phyloP scores from a whole-genome alignment of 2,329 filamentous ascomycete genomes.

The Calonectria multiphialidica region DNA sequence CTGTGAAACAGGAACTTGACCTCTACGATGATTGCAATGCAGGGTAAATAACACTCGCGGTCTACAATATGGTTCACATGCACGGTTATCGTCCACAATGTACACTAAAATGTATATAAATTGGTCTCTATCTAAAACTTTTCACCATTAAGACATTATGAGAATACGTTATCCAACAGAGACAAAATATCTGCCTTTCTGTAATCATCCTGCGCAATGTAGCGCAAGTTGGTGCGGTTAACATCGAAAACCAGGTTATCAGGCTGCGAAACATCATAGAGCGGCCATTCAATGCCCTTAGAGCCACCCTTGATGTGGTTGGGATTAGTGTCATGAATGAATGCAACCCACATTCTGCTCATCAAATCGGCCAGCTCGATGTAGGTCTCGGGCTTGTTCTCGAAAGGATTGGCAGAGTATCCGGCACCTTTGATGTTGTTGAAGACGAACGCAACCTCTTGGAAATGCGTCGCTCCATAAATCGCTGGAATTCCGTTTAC shows the following conservation, averaged over 20 bases:
- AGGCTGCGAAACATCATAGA: constrained; percentile 54
- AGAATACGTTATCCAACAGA: constrained; percentile 42
- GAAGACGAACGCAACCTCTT: constrained; percentile 44
- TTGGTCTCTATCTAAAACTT: no score
- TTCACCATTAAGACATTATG: neutral
- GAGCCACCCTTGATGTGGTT: constrained; percentile 45
- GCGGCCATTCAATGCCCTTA: constrained; percentile 52
- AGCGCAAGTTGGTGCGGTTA: constrained; percentile 54
- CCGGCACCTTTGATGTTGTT: constrained; percentile 61
- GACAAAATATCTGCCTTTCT: constrained; percentile 56
- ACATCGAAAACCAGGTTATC: constrained; percentile 64
- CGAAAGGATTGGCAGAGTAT: constrained; percentile 51
- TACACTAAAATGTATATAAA: no score
- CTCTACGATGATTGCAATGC: no score
- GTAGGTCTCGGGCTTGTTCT: constrained; percentile 52
- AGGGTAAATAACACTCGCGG: no score
- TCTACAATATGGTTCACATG: no score
- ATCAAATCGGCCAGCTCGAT: constrained; percentile 58
- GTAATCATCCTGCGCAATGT: constrained; percentile 59
- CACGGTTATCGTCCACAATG: no score
- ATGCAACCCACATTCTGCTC: constrained; percentile 64
- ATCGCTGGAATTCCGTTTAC: constrained; percentile 59
- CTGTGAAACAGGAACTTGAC: no score
- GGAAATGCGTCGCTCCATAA: constrained; percentile 40
- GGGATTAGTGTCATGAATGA: constrained; percentile 50